Conservation (phyloP, 2,329 filamentous ascomycete species). For the Epichloe sibirici region DNA sequence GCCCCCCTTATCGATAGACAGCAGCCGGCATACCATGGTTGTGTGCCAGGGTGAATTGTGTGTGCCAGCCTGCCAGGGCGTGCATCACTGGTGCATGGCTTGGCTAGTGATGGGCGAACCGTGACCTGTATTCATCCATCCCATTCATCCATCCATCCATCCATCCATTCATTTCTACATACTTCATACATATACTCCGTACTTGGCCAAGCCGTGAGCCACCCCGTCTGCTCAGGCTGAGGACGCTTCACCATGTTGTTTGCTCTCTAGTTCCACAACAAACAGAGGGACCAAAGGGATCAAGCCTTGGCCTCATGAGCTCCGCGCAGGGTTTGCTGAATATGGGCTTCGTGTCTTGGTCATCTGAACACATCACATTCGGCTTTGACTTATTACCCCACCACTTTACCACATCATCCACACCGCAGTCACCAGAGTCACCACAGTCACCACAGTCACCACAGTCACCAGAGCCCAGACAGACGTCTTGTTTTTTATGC, state of each 20-base stretch:
- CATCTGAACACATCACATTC: background rate
- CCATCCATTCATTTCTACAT: too few relatives aligned
- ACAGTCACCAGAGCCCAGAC: background rate
- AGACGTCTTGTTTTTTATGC: background rate
- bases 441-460: background rate
- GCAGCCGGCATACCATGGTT: background rate
- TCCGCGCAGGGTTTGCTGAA: background rate
- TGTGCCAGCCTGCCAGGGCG: background rate
- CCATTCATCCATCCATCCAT: background rate
- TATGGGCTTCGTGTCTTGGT: background rate
- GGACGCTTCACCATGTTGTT: background rate
- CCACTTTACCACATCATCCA: background rate
- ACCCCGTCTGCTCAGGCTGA: background rate
- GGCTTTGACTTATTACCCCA: background rate
- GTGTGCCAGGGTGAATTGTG: background rate
- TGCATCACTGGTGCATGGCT: background rate
- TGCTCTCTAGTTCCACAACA: background rate
- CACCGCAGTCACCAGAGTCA: background rate
- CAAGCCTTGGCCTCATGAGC: background rate
- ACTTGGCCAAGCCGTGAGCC: background rate
- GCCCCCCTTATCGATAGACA: constrained; percentile 2
- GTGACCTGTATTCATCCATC: background rate
- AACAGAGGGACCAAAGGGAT: background rate
- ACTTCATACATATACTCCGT: too few relatives aligned
- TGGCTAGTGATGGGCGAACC: background rate